Evolutionary conservation across 2,329 filamentous ascomycete species (phyloP), one percentile per base, ranked within the genome.

Genomic region (Pyrenophora tritici-repentis): DNA sequence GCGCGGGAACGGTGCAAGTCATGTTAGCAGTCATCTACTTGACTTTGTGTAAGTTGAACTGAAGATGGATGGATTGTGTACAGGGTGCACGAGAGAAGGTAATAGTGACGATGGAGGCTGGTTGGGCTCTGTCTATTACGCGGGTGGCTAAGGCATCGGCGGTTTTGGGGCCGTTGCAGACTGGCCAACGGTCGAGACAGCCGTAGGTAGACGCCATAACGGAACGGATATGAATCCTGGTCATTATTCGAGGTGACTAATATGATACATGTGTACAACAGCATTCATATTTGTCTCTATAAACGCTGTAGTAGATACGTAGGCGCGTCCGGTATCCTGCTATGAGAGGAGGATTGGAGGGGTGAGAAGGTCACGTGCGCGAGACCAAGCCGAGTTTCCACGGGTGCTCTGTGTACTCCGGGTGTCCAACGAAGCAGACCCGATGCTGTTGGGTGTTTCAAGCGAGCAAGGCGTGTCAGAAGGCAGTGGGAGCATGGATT

Each of bases 161-260:
- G 37, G 48, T 47, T 52, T 48, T 26, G 39, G 44, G 39, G 44
- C 49, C 49, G 49, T 48, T 39, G 39, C n/a, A 43, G 49, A 37
- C 29, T 33, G 39, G 37, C 38, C 49, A 42, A 38, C 38, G 39
- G 49, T 10, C n/a, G 31, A 16, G 17, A 13, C 9, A n/a, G 29
- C 26, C 26, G 26, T 13, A 12, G n/a, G n/a, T n/a, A n/a, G 24
- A 29, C 24, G 24, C 24, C 24, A 29, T 29, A 5, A 9, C 4
- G 24, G 24, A 12, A 29, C 8, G 10, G 9, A 9, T 10, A 9
- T 39, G 37, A 5, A 12, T 10, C 3, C n/a, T 24, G 22, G 38
- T 17, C n/a, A 40, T 29, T 29, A 10, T 7, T 12, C 38, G n/a
- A 12, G 38, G 2, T 37, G 17, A n/a, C 13, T 37, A 16, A 10